These are phyloP conservation scores for Phaeodactylum tricornutum DNA, from an alignment of 108 stramenopile species.

Conservation along the genomic window DNA sequence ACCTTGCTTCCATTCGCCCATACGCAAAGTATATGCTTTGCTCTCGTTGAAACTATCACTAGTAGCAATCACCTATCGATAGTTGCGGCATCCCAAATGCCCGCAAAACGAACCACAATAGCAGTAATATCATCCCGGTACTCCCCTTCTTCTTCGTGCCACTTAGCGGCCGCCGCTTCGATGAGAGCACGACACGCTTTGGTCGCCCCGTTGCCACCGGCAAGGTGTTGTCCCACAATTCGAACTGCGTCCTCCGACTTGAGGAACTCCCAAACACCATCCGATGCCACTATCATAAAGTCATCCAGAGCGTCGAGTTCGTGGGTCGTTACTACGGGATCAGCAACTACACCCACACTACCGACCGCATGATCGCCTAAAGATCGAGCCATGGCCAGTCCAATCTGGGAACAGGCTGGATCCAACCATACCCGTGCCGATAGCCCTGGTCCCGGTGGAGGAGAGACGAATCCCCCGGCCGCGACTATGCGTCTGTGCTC, in stretches of 20 bases:
- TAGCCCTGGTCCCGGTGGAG: slow-evolving; percentile 83
- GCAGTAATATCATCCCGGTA: slow-evolving; percentile 97
- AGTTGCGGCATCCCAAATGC: slow-evolving; percentile 28
- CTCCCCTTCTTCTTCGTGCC: slow-evolving; percentile 93
- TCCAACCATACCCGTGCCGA: slow-evolving; percentile 91
- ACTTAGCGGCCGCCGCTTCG: slow-evolving; percentile 74
- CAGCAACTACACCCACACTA: slow-evolving; percentile 83
- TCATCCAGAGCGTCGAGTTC: slow-evolving; percentile 45
- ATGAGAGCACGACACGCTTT: slow-evolving; percentile 81
- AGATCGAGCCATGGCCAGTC: slow-evolving; percentile 89
- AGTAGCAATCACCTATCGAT: no score
- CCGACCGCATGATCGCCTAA: slow-evolving; percentile 95
- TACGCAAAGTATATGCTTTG: no score
- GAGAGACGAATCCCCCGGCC: slow-evolving; percentile 88
- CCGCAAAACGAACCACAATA: slow-evolving; percentile 64
- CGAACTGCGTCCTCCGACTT: slow-evolving; percentile 59
- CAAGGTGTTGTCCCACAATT: slow-evolving; percentile 46
- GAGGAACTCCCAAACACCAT: slow-evolving; percentile 98
- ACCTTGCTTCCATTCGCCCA: no score
- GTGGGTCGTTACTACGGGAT: slow-evolving; percentile 78
- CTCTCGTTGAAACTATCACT: no score
- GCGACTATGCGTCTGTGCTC: slow-evolving; percentile 73
- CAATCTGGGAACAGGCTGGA: slow-evolving; percentile 82
- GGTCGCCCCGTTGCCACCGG: slow-evolving; percentile 40
- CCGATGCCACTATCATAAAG: slow-evolving; percentile 84